A percentile compares a stretch with the other conserved stretches of the same genome.
phyloP scores from a whole-genome alignment of 768 basidiomycete species.

The Boletus reticuloceps region DNA sequence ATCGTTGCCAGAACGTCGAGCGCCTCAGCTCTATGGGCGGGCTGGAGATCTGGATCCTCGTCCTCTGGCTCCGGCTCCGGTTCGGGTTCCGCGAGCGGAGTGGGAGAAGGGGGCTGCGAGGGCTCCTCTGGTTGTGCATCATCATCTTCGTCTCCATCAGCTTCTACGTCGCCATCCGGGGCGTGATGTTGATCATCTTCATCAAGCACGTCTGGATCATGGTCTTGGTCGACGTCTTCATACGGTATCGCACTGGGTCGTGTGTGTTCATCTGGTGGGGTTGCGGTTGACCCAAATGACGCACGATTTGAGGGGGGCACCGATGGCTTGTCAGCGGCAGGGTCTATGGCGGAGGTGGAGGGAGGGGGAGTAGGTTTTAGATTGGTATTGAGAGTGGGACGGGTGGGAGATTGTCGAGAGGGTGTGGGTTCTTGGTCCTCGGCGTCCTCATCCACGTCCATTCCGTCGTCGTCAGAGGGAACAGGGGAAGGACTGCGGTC shows the following conservation, averaged over 20 bases:
- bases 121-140: conserved; percentile 27
- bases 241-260: conserved; percentile 20
- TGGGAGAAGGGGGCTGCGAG: conserved; percentile 24
- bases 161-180: conserved; percentile 16
- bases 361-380: conserved; percentile 6
- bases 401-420: conserved; percentile 21
- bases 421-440: conserved; percentile 25
- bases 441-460: conserved; percentile 32
- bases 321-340: conserved; percentile 18
- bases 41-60: conserved; percentile 71
- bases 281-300: conserved; percentile 18
- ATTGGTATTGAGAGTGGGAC: conserved; percentile 17
- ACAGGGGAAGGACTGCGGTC: conserved; percentile 3
- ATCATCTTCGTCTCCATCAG: conserved; percentile 35
- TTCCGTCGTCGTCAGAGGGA: conserved; percentile 22
- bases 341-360: conserved; percentile 16
- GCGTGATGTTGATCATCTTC: conserved; percentile 22
- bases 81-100: conserved; percentile 24
- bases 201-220: conserved; percentile 17
- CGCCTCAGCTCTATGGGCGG: conserved; percentile 82
- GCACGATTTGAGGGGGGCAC: conserved; percentile 19
- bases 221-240: conserved; percentile 27
- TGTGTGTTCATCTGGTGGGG: conserved; percentile 17
- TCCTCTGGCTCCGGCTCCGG: conserved; percentile 30
- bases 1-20: conserved; percentile 85